Evolutionary conservation across 768 basidiomycete genomes (phyloP).

Genomic region (Rhizopogon rudus): DNA sequence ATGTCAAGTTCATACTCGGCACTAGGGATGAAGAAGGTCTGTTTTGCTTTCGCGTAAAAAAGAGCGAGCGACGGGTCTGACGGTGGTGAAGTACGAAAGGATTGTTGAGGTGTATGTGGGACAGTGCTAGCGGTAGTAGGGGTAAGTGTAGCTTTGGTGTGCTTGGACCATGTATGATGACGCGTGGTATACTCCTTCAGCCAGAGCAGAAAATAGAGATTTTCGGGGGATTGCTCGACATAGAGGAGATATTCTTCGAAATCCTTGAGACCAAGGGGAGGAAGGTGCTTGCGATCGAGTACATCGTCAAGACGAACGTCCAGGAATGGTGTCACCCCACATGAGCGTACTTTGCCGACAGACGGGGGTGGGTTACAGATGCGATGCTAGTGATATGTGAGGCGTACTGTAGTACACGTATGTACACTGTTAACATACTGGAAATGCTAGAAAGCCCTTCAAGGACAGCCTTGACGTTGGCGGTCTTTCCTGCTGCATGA

Average conservation of each 20-base stretch:
- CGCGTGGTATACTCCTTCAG: slow-evolving; percentile 63
- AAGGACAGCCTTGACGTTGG: slow-evolving; percentile 27
- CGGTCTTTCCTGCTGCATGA: slow-evolving; percentile 8
- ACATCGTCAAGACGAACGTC: slow-evolving; percentile 70
- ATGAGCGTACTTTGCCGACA: slow-evolving; percentile 64
- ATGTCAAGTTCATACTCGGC: slow-evolving; percentile 70
- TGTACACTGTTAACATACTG: slow-evolving; percentile 24
- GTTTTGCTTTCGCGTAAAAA: slow-evolving; percentile 76
- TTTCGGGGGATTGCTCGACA: slow-evolving; percentile 71
- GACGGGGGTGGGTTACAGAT: slow-evolving; percentile 68
- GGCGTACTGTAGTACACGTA: not conserved
- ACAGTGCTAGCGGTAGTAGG: slow-evolving; percentile 22
- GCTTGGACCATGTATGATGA: slow-evolving; percentile 37
- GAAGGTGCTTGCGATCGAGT: slow-evolving; percentile 70
- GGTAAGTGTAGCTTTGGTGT: slow-evolving; percentile 20
- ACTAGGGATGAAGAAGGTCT: slow-evolving; percentile 74
- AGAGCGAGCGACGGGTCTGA: slow-evolving; percentile 56
- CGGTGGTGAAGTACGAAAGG: slow-evolving; percentile 26
- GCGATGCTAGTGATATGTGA: slow-evolving; percentile 28
- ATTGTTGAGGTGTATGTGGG: slow-evolving; percentile 10
- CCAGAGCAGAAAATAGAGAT: slow-evolving; percentile 84
- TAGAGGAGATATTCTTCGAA: slow-evolving; percentile 80
- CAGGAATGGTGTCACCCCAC: slow-evolving; percentile 61
- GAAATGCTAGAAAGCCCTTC: slow-evolving; percentile 32
- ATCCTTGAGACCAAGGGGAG: slow-evolving; percentile 74